Percentiles rank a stretch among this genome's conserved stretches.
These are phyloP conservation scores for Mollisiaceae sp. DNA, from an alignment of 2,329 filamentous ascomycete genomes.

Conservation along the genomic window DNA sequence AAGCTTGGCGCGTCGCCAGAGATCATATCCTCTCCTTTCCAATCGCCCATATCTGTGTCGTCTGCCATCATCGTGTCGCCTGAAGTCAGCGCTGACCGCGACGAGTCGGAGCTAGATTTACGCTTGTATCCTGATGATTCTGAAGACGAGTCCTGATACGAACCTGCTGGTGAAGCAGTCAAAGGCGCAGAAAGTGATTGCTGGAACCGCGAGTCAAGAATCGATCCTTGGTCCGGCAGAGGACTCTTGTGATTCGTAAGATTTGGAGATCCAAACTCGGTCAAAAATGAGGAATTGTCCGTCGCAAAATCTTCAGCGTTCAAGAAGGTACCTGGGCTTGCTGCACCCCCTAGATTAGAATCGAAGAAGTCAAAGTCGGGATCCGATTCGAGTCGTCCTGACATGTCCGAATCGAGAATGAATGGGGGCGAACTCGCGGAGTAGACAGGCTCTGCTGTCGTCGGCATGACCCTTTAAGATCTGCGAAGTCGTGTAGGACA, in stretches of 20 bases:
- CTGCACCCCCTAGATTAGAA: conserved; percentile 41
- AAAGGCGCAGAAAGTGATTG: conserved; percentile 38
- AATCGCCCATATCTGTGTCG: conserved; percentile 49
- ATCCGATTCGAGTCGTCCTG: conserved; percentile 40
- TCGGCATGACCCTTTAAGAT: conserved; percentile 35
- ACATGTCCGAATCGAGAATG: conserved; percentile 45
- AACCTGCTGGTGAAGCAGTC: conserved; percentile 44
- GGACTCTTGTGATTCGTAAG: conserved; percentile 36
- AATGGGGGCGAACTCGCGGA: conserved; percentile 43
- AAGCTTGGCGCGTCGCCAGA: conserved; percentile 46
- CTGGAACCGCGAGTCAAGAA: conserved; percentile 33
- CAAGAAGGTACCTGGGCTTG: conserved; percentile 41
- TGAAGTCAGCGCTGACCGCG: conserved; percentile 49
- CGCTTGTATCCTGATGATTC: conserved; percentile 58
- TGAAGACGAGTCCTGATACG: conserved; percentile 56
- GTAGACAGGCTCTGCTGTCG: conserved; percentile 36
- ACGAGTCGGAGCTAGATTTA: conserved; percentile 52
- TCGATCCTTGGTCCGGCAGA: conserved; percentile 28
- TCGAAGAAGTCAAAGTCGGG: conserved; percentile 47
- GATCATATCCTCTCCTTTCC: conserved; percentile 48
- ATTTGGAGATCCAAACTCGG: conserved; percentile 37
- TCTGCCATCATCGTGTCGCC: conserved; percentile 52
- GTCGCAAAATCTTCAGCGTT: conserved; percentile 36
- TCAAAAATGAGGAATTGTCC: conserved; percentile 35
- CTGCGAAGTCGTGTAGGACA: conserved; percentile 12